These are phyloP conservation scores for Hypomyces rosellus DNA, from an alignment of 2,329 filamentous ascomycete species.

Conservation along the genomic window DNA sequence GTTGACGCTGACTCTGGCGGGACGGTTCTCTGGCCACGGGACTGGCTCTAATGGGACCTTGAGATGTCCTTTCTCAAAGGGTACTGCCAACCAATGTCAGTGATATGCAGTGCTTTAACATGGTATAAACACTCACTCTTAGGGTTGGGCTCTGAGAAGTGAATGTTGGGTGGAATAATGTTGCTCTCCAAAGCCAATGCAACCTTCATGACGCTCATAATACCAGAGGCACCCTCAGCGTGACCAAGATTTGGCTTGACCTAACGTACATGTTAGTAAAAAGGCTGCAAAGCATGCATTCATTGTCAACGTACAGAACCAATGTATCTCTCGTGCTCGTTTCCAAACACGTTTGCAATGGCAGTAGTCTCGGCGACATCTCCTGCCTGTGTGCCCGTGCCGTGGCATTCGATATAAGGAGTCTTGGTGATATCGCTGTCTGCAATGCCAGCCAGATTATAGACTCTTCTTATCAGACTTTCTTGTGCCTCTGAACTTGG, in stretches of 20 bases:
- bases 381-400: slow-evolving; percentile 37
- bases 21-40: too few relatives aligned
- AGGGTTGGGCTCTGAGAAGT: background rate
- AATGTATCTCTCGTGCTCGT: slow-evolving; percentile 17
- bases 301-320: slow-evolving; percentile 15
- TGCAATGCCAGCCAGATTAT: background rate
- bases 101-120: background rate
- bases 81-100: too few relatives aligned
- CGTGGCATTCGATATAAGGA: slow-evolving; percentile 31
- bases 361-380: slow-evolving; percentile 35
- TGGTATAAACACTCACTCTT: background rate
- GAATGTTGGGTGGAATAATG: background rate
- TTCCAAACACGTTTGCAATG: slow-evolving; percentile 26
- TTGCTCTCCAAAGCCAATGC: slow-evolving; percentile 9
- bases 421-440: background rate
- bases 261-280: too few relatives aligned
- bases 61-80: too few relatives aligned
- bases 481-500: background rate
- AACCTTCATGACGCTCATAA: slow-evolving; percentile 22
- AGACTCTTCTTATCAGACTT: background rate
- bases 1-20: too few relatives aligned
- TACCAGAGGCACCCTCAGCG: slow-evolving; percentile 16
- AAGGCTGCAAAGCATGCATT: too few relatives aligned
- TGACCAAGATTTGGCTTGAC: slow-evolving; percentile 21
- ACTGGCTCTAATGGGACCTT: too few relatives aligned